A percentile compares a stretch with the other conserved stretches of the same genome.
phyloP scores from a whole-genome alignment of 352 stramenopile species.

The Phytophthora pistaciae region DNA sequence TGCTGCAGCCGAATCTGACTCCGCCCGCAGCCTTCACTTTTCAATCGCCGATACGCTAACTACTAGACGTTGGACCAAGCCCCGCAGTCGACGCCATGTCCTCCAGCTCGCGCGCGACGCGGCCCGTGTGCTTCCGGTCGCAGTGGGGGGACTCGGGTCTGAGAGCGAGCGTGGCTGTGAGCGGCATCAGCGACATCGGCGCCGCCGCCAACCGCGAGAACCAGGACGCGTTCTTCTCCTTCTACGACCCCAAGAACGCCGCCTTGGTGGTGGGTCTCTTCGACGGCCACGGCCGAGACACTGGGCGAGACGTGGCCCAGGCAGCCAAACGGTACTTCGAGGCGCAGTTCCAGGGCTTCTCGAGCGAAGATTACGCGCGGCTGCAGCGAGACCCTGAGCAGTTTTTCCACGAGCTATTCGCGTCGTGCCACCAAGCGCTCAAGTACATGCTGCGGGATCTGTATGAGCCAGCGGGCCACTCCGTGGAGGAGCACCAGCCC shows the following conservation, averaged over 20 bases:
- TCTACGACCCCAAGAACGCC: slow-evolving; percentile 41
- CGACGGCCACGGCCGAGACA: slow-evolving; percentile 87
- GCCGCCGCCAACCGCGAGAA: slow-evolving; percentile 73
- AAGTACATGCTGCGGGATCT: slow-evolving; percentile 67
- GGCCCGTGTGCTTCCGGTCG: slow-evolving; percentile 31
- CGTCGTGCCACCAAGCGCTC: slow-evolving; percentile 68
- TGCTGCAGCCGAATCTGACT: slow-evolving; percentile 9
- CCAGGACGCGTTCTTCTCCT: slow-evolving; percentile 91
- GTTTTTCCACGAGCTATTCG: slow-evolving; percentile 62
- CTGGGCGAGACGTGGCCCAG: slow-evolving; percentile 72
- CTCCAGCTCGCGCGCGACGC: slow-evolving; percentile 8
- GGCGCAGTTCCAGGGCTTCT: slow-evolving; percentile 63
- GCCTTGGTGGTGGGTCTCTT: slow-evolving; percentile 82
- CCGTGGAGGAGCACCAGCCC: slow-evolving; percentile 62
- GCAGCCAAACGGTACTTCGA: slow-evolving; percentile 74
- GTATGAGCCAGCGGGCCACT: slow-evolving; percentile 67
- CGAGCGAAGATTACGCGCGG: slow-evolving; percentile 48
- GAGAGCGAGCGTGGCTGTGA: slow-evolving; percentile 38
- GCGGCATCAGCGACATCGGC: slow-evolving; percentile 67
- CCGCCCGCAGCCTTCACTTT: slow-evolving; percentile 18
- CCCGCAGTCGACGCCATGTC: slow-evolving; percentile 11
- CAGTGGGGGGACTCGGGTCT: slow-evolving; percentile 11
- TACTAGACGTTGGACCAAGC: neutral
- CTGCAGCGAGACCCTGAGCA: slow-evolving; percentile 63
- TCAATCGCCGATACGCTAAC: slow-evolving; percentile 8